phyloP scores from a whole-genome alignment of 2,329 filamentous ascomycete genomes.

The Cercospora nicotianae region DNA sequence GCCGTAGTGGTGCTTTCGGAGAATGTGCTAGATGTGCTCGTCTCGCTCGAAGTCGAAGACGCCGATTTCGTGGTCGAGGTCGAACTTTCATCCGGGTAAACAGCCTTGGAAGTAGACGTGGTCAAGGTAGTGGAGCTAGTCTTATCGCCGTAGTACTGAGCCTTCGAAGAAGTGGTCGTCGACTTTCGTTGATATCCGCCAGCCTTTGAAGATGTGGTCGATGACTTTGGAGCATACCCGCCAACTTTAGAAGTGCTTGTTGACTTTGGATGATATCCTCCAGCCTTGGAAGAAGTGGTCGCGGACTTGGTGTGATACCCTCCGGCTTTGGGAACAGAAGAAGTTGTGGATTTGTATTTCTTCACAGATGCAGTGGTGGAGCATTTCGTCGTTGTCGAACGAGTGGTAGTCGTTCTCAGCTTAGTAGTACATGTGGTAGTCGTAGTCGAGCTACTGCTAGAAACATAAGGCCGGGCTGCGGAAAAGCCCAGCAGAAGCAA shows the following conservation, averaged over 20 bases:
- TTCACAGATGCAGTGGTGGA: not conserved
- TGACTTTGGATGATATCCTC: not conserved
- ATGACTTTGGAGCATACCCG: not conserved
- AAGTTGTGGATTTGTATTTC: not conserved
- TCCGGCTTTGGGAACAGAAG: not conserved
- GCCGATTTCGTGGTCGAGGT: not conserved
- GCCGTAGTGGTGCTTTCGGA: no score
- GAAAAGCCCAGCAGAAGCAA: not conserved
- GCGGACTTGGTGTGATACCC: not conserved
- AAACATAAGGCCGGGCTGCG: not conserved
- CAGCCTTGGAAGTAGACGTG: not conserved
- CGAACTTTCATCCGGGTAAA: not conserved
- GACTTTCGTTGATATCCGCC: not conserved
- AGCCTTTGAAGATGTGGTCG: not conserved
- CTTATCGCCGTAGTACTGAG: not conserved
- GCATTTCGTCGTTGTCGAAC: not conserved
- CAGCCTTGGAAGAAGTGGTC: not conserved
- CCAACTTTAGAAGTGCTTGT: not conserved
- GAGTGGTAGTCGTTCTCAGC: not conserved
- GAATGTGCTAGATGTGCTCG: not conserved
- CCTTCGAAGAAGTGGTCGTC: not conserved
- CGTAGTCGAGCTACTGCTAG: not conserved
- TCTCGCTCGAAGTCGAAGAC: not conserved
- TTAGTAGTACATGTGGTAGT: not conserved
- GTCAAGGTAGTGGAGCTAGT: not conserved